phyloP scores from a whole-genome alignment of 1,284 basidiomycete species.

The Ceratobasidium papillatum region DNA sequence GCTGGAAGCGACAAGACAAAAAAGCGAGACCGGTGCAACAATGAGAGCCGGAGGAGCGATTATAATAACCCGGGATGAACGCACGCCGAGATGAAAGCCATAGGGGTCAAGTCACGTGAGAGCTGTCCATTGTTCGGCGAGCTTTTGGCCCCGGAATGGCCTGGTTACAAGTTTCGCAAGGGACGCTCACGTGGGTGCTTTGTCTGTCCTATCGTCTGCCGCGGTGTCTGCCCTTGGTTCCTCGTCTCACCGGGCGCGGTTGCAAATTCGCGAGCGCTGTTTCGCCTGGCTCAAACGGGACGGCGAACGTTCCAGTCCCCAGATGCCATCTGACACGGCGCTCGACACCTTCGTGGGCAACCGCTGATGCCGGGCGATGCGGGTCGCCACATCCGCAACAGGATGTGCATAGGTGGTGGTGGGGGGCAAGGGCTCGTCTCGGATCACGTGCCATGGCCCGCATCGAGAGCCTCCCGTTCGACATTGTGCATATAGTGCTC shows the following conservation, averaged over 20 bases:
- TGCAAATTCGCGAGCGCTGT: constrained; percentile 17
- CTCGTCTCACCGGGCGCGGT: constrained; percentile 16
- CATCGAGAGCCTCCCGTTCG: constrained; percentile 34
- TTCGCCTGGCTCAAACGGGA: constrained; percentile 31
- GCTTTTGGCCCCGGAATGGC: constrained; percentile 15
- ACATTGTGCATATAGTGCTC: constrained; percentile 27
- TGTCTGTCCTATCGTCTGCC: constrained; percentile 10
- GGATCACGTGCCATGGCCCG: constrained; percentile 29
- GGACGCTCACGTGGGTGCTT: constrained; percentile 29
- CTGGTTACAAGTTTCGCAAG: no score
- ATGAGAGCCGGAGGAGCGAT: constrained; percentile 14
- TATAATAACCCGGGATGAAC: constrained; percentile 13
- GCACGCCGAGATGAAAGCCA: constrained; percentile 32
- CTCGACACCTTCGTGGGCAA: no score
- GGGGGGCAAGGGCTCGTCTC: not conserved
- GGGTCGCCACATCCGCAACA: no score
- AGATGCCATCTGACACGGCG: not conserved
- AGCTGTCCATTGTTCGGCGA: constrained; percentile 39
- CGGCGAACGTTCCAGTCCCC: not conserved
- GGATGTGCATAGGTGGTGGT: no score
- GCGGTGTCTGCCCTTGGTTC: no score
- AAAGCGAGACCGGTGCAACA: constrained; percentile 32
- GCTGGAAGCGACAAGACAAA: constrained; percentile 10
- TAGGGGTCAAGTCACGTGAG: constrained; percentile 37
- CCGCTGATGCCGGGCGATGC: no score